Evolutionary conservation across 176 grass and related monocot genomes (phyloP), one percentile per base, ranked within the genome.

Genomic region (Lolium multiflorum): DNA sequence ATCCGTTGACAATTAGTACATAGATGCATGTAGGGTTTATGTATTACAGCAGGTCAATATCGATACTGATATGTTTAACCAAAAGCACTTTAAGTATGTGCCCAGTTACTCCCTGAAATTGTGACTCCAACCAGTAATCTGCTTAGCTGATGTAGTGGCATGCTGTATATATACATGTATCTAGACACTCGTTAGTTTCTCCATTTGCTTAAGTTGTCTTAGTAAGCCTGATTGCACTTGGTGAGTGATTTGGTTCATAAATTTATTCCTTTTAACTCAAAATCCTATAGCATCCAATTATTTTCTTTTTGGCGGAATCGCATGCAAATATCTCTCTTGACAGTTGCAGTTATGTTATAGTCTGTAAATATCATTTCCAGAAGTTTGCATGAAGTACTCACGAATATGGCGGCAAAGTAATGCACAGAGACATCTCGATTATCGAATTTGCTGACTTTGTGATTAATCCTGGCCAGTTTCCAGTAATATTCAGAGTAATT

Each of bases 191-290:
- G 59, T 77, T 69, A 49, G 3, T 77, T 71, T 69, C 26, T 47
- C 20, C 5, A 61, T 83, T 83, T 83, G 6, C 4, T 83, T 70
- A 78, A 38, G 71, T 4, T 13, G 11, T 50, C 18, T 77, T 49
- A 77, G 12, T 71, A 83, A 83, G 1, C 41, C 13, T 77, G 49
- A 14, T 38, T 47, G 11, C 52, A 50, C 43, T 61, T 88, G 25
- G 41, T 67, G 11, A 39, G 8, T 77, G 61, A 47, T 72, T 41
- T 82, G 61, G 9, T 59, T 67, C 22, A 57, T 63, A 8, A 81
- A 65, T 25, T 82, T 76, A 49, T 13, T 87, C 80, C 20, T 49
- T 67, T 12, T 59, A 35, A 11, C 77, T 43, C 57, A 81, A 81
- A 81, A 54, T 20, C 49, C 46, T 47, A 10, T 10, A 47, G 46